A percentile compares a stretch with the other conserved stretches of the same genome.
phyloP scores from a whole-genome alignment of 176 grass and related monocot genomes.

The Aechmea fasciata region DNA sequence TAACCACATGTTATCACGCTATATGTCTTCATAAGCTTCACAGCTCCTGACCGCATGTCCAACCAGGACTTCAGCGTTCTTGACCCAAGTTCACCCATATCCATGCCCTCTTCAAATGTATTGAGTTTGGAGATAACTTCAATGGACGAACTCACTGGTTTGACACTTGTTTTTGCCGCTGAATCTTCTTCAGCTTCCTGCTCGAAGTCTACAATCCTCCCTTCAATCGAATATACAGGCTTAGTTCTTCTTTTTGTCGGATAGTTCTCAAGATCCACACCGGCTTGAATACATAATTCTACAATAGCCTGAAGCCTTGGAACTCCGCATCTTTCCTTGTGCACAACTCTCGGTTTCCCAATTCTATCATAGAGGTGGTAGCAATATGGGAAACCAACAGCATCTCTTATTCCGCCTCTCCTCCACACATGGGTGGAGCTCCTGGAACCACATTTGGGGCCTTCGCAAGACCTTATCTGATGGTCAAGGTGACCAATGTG shows the following conservation, averaged over 20 bases:
- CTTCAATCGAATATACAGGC: slow-evolving; percentile 58
- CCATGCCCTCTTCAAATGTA: background rate
- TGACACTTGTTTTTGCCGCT: background rate
- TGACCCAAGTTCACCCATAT: slow-evolving; percentile 15
- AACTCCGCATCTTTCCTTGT: slow-evolving; percentile 50
- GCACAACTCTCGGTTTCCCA: slow-evolving; percentile 45
- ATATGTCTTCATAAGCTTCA: slow-evolving; percentile 52
- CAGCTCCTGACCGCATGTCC: slow-evolving; percentile 35
- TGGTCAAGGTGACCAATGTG: slow-evolving; percentile 37
- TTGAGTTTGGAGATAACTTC: background rate
- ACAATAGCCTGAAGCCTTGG: slow-evolving; percentile 42
- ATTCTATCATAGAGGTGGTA: slow-evolving; percentile 70
- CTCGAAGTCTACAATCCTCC: slow-evolving; percentile 60
- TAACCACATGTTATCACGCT: slow-evolving; percentile 52
- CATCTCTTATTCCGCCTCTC: slow-evolving; percentile 26
- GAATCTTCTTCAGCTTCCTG: slow-evolving; percentile 16
- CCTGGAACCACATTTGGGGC: slow-evolving; percentile 38
- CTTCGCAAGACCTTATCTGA: slow-evolving; percentile 56
- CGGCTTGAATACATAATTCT: slow-evolving; percentile 65
- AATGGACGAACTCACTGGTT: background rate
- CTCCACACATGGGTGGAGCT: slow-evolving; percentile 59
- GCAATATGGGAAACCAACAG: slow-evolving; percentile 55
- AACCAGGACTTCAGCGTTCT: slow-evolving; percentile 44
- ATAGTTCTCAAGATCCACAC: slow-evolving; percentile 40
- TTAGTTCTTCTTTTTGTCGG: slow-evolving; percentile 45